Evolutionary conservation across 306 rosid genomes (phyloP), one percentile per base, ranked within the genome.

Genomic region (Acacia confusa): DNA sequence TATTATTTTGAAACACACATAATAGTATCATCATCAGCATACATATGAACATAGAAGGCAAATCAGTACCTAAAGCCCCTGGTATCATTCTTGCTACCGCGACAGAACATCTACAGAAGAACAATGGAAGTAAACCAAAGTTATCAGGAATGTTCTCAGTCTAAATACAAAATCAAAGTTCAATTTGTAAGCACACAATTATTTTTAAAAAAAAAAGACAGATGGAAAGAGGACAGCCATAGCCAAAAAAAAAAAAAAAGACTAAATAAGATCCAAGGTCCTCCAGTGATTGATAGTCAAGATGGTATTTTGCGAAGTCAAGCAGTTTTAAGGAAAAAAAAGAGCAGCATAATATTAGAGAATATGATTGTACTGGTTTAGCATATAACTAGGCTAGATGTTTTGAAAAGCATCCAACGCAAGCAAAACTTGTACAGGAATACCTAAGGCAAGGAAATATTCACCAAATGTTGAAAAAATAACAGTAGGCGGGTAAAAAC

Each of bases 31-130:
- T 27, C n/a, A 70, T 13, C 22, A 44, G 66, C 40, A 10, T 44
- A 45, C 15, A 71, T 44, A 45, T 44, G 60, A 55, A 44, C 14
- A 61, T 24, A 24, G 22, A 71, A 72, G 76, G 83, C 38, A 72
- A 80, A 81, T 40, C 38, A 80, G 82, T 93, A 95, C 99, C 99
- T 92, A 85, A 93, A 95, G 58, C 99, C 99, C 87, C 99, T 86
- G 44, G 98, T 92, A 1, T 88, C 99, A 67, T 88, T 92, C 87
- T 77, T 93, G 92, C 99, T 93, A 75, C 99, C 98, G 1, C 99
- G 98, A 81, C 99, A 95, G 81, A 93, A 95, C 92, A 95, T 89
- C 99, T 95, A 89, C 71, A 87, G 83, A 82, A 77, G 69, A 73
- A 75, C 74, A 53, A 36, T 45, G 76, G 70, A 80, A 77, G 80